Evolutionary conservation across 73 alveolate genomes (phyloP), one percentile per base, ranked within the genome.

Genomic region (Paramecium tetraurelia): DNA sequence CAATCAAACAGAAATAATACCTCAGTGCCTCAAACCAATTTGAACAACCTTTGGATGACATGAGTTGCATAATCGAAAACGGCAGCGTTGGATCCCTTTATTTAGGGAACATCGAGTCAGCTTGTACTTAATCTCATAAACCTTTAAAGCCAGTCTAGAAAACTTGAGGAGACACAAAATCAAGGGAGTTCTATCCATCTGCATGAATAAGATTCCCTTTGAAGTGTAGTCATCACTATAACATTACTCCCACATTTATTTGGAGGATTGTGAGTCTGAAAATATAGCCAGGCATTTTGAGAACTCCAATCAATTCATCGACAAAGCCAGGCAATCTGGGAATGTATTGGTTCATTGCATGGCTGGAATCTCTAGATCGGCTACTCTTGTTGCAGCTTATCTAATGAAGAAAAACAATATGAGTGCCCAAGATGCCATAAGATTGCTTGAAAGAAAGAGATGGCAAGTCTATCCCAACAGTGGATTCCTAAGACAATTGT

Each of bases 291-390:
- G 76, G n/a, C 57, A 80, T 46, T 80, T 80, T 46, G 90, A 80
- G 48, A 20, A 40, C 31, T 22, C 90, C 4, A 31, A 44, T 43
- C 16, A 80, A 12, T 80, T 80, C 50, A 80, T 80, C 5, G 90
- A 80, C 3, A 80, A 46, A 24, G 90, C 90, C 0, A 40, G 75
- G 20, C 10, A 86, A 46, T 40, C 80, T 11, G 77, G 85, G 20
- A 93, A 92, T 92, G 92, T 93, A 46, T 87, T 95, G 27, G 95
- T 95, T 31, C 98, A 95, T 95, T 95, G 98, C 59, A 85, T 93
- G 69, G 95, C 94, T 38, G 98, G 98, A 9, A 90, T 88, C 3
- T 95, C 97, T 7, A 93, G 98, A 63, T 80, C 96, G 29, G 92
- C 97, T 71, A 59, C 97, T 16, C 69, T 96, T 58, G 95, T 95